Evolutionary conservation across 2,329 filamentous ascomycete species (phyloP).

Genomic region (Ophiosphaerella korrae): DNA sequence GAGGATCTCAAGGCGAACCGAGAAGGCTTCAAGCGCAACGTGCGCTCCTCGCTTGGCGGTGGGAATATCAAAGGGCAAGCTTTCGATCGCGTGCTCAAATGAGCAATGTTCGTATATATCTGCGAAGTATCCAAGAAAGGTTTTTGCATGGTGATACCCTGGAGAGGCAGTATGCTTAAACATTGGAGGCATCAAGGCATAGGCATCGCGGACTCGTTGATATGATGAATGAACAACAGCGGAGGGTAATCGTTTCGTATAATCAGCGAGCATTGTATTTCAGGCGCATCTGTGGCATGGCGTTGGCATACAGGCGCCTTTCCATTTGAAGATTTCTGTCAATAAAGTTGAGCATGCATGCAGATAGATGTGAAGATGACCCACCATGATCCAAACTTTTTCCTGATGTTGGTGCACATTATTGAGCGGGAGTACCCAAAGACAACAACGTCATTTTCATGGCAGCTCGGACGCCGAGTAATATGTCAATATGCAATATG

Average conservation of each 20-base stretch:
- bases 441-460: background rate
- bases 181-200: background rate
- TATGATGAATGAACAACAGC: background rate
- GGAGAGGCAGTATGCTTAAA: too few relatives aligned
- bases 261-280: constrained; percentile 30
- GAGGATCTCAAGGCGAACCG: constrained; percentile 86
- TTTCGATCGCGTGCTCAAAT: constrained; percentile 82
- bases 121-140: background rate
- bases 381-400: background rate
- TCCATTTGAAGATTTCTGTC: constrained; percentile 6
- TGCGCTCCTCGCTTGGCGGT: constrained; percentile 81
- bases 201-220: background rate
- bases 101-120: constrained; percentile 24
- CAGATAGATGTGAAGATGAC: background rate
- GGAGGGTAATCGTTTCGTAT: constrained; percentile 2
- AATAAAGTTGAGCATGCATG: constrained; percentile 5
- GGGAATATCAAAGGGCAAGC: constrained; percentile 72
- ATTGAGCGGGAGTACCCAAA: background rate
- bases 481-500: background rate
- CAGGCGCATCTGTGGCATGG: constrained; percentile 36
- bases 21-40: constrained; percentile 90
- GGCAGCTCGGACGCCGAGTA: background rate
- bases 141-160: background rate
- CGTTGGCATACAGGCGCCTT: constrained; percentile 29
- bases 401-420: background rate